Percentiles rank a stretch among this genome's conserved stretches.
These are phyloP conservation scores for Coprinopsis strossmayeri DNA, from an alignment of 768 basidiomycete genomes.

Conservation along the genomic window DNA sequence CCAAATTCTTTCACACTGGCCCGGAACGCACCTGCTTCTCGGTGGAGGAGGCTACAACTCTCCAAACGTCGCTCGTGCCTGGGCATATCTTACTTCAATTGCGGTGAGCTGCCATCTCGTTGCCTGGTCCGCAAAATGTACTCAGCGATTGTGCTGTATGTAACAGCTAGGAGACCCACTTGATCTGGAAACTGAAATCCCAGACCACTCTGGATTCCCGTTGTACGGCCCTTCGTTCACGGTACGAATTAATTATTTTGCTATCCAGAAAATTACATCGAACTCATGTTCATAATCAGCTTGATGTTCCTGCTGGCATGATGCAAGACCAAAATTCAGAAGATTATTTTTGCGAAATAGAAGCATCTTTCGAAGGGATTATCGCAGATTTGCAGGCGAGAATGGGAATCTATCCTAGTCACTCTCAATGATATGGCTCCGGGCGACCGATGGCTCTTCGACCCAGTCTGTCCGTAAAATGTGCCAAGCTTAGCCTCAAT, in stretches of 20 bases:
- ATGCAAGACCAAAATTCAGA: slow-evolving; percentile 69
- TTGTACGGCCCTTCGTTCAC: slow-evolving; percentile 77
- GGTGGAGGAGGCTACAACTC: slow-evolving; percentile 88
- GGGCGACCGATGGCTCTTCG: no score
- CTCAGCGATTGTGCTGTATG: not conserved
- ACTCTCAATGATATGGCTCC: no score
- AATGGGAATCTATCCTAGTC: no score
- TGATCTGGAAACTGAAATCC: slow-evolving; percentile 56
- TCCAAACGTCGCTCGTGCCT: slow-evolving; percentile 80
- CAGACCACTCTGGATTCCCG: slow-evolving; percentile 70
- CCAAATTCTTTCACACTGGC: slow-evolving; percentile 46
- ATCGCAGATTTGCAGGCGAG: slow-evolving; percentile 10
- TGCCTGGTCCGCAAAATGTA: not conserved
- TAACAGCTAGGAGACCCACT: slow-evolving; percentile 55
- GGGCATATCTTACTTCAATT: slow-evolving; percentile 76
- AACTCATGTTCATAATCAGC: slow-evolving; percentile 18
- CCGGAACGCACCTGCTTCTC: slow-evolving; percentile 58
- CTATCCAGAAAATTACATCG: not conserved
- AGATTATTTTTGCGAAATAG: slow-evolving; percentile 44
- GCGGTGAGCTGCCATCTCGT: slow-evolving; percentile 41
- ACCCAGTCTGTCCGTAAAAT: no score
- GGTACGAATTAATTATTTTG: slow-evolving; percentile 16
- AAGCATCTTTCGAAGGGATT: slow-evolving; percentile 31
- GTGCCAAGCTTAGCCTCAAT: no score
- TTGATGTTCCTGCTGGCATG: slow-evolving; percentile 69